Percentiles rank a stretch among this genome's conserved stretches.
These are phyloP conservation scores for Acrodontium crateriforme DNA, from an alignment of 2,329 filamentous ascomycete species.

Conservation along the genomic window DNA sequence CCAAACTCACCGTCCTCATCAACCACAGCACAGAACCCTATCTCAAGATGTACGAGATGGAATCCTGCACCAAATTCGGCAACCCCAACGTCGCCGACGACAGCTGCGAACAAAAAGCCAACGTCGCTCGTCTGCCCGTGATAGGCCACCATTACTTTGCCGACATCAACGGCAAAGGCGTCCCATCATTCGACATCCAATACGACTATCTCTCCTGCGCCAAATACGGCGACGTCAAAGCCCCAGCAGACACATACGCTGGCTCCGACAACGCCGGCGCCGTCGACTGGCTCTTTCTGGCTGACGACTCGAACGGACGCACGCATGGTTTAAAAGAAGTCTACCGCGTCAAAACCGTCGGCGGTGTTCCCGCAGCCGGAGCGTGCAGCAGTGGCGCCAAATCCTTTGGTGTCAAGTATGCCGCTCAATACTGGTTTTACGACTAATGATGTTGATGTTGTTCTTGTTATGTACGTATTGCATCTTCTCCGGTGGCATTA, in stretches of 20 bases:
- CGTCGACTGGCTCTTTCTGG: conserved; percentile 34
- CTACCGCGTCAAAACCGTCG: conserved; percentile 36
- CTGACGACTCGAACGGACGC: conserved; percentile 22
- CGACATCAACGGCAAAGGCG: conserved; percentile 26
- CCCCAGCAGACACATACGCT: conserved; percentile 33
- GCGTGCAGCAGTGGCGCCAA: conserved; percentile 22
- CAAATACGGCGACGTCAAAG: conserved; percentile 37
- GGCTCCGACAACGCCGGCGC: conserved; percentile 24
- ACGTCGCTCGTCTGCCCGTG: not conserved
- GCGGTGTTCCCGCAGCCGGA: conserved; percentile 26
- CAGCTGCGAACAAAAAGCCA: conserved; percentile 1
- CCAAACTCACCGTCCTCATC: conserved; percentile 10
- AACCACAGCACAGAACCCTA: conserved; percentile 10
- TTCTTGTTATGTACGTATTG: too few species aligned
- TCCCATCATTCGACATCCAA: conserved; percentile 47
- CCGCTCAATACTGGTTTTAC: conserved; percentile 36
- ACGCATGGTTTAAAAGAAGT: conserved; percentile 29
- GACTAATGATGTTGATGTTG: conserved; percentile 14
- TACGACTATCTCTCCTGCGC: conserved; percentile 24
- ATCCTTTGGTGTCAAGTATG: conserved; percentile 29
- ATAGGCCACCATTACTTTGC: conserved; percentile 53
- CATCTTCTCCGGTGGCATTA: too few species aligned
- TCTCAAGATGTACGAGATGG: conserved; percentile 10
- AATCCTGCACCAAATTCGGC: conserved; percentile 7
- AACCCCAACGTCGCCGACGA: conserved; percentile 2